A percentile compares a stretch with the other conserved stretches of the same genome.
Evolutionary conservation across 2,329 filamentous ascomycete species (phyloP).

Genomic region (Fusarium sterilihyphosum): DNA sequence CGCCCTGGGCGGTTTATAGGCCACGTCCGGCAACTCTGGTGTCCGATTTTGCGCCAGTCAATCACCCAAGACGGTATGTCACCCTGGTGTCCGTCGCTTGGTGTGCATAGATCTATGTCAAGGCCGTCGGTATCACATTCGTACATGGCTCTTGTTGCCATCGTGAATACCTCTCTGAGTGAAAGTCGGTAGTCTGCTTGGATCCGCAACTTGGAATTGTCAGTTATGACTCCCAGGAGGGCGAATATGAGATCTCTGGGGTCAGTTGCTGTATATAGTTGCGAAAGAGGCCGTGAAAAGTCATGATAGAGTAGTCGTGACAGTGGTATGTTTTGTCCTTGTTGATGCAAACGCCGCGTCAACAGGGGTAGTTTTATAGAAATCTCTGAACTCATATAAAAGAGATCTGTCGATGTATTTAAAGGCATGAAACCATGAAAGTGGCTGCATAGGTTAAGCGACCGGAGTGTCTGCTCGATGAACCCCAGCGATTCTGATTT

Average conservation of each 20-base stretch:
- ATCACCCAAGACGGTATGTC: not conserved
- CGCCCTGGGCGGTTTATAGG: not conserved
- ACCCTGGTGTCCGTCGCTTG: not conserved
- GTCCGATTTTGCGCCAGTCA: constrained; percentile 16
- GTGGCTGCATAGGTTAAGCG: not conserved
- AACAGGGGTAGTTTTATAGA: not conserved
- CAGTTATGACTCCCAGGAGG: constrained; percentile 17
- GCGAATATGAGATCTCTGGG: constrained; percentile 34
- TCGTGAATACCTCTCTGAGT: not conserved
- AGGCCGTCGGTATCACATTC: not conserved
- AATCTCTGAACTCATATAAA: fast-evolving
- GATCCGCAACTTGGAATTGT: not conserved
- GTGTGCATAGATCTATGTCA: not conserved
- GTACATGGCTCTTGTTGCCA: not conserved
- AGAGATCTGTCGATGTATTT: not conserved
- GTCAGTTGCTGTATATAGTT: constrained; percentile 12
- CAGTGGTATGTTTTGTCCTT: not conserved
- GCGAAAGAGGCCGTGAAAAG: too few relatives aligned
- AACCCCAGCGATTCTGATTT: not conserved
- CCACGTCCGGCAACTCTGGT: not conserved
- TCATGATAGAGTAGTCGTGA: not conserved
- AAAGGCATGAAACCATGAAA: fast-evolving
- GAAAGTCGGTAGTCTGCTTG: not conserved
- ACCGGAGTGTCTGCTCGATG: not conserved
- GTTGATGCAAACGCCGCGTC: not conserved